Evolutionary conservation across 2,329 filamentous ascomycete genomes (phyloP).

Genomic region (Phyllosticta ampelicida): DNA sequence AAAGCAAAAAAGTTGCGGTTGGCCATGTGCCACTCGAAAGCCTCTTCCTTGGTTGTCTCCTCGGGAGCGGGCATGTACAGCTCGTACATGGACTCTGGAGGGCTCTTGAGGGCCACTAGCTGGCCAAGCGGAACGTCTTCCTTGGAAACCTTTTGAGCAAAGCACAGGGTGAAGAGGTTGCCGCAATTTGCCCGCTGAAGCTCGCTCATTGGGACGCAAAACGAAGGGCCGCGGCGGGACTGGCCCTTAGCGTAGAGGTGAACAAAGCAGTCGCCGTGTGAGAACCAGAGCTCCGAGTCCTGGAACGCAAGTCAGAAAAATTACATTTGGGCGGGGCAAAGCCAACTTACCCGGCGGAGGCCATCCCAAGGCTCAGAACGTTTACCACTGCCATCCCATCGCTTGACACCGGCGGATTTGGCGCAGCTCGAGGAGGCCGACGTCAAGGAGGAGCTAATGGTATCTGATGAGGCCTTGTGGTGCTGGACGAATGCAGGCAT

Average conservation of each 20-base stretch:
- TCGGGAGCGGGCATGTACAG: slow-evolving; percentile 60
- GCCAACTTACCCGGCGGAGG: slow-evolving; percentile 31
- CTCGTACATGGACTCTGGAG: slow-evolving; percentile 32
- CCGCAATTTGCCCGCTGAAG: slow-evolving; percentile 49
- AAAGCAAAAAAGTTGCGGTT: slow-evolving; percentile 70
- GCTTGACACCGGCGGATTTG: slow-evolving; percentile 18
- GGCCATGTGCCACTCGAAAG: slow-evolving; percentile 53
- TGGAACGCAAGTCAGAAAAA: slow-evolving; percentile 24
- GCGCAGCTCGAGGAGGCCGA: neutral
- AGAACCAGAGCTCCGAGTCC: slow-evolving; percentile 63
- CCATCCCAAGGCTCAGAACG: slow-evolving; percentile 33
- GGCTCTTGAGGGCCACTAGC: slow-evolving; percentile 1
- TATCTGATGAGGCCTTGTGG: slow-evolving; percentile 1
- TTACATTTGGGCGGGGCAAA: slow-evolving; percentile 4
- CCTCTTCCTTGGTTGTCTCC: slow-evolving; percentile 41
- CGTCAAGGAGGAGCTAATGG: neutral
- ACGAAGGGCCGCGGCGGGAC: slow-evolving; percentile 55
- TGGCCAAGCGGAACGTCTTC: slow-evolving; percentile 1
- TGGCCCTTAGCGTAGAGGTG: slow-evolving; percentile 57
- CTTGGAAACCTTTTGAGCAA: slow-evolving; percentile 22
- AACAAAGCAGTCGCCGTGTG: slow-evolving; percentile 57
- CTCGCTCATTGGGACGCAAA: slow-evolving; percentile 50
- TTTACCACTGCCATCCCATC: slow-evolving; percentile 28
- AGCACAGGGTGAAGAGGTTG: slow-evolving; percentile 44
- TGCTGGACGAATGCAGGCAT: slow-evolving; percentile 2